phyloP scores from a whole-genome alignment of 78 protist genomes.

The Dictyostelium brefeldianum region DNA sequence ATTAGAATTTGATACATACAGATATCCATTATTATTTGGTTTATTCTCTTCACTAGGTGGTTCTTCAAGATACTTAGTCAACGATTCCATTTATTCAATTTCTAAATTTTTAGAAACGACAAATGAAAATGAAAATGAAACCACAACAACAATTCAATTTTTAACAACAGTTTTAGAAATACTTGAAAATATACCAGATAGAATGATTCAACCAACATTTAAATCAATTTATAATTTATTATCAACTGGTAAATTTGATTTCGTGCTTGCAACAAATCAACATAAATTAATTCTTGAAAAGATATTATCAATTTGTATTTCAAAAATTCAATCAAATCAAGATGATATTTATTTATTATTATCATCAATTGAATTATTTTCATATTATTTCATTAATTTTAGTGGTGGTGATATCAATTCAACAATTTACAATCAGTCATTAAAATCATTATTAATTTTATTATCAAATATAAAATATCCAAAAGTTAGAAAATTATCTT shows the following conservation, averaged over 20 bases:
- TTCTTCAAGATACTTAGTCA: constrained; percentile 36
- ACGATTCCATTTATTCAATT: constrained; percentile 10
- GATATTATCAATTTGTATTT: not conserved
- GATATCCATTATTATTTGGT: constrained; percentile 22
- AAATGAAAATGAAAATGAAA: not conserved
- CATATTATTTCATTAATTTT: constrained; percentile 15
- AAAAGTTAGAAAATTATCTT: constrained; percentile 44
- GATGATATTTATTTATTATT: constrained; percentile 58
- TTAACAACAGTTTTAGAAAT: not conserved
- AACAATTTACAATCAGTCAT: not conserved
- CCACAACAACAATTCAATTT: not conserved
- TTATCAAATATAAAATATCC: constrained; percentile 39
- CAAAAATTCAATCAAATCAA: not conserved
- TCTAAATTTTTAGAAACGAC: not conserved
- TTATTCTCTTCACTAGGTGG: constrained; percentile 74
- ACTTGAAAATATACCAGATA: not conserved
- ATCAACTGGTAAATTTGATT: constrained; percentile 35
- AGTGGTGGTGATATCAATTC: too few relatives aligned
- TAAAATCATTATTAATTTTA: constrained; percentile 11
- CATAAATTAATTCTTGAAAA: not conserved
- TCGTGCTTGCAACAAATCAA: not conserved
- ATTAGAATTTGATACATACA: constrained; percentile 12
- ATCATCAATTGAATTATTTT: constrained; percentile 5
- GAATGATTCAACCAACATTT: constrained; percentile 17
- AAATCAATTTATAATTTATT: constrained; percentile 32